These are phyloP conservation scores for Aspergillus bridgeri DNA, from an alignment of 495 filamentous ascomycete genomes.

Conservation along the genomic window DNA sequence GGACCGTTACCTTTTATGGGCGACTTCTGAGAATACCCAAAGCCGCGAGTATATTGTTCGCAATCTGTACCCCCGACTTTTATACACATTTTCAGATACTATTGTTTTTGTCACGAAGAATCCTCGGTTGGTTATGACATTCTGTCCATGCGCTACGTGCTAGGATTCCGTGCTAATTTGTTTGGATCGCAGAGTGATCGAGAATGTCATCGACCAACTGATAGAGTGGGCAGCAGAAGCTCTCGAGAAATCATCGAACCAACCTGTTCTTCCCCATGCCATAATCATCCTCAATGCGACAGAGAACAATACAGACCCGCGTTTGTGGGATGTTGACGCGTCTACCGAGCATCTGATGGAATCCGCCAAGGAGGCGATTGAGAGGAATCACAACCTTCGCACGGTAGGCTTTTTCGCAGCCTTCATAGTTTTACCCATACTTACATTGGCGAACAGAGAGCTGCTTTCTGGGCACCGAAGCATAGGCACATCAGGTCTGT, in stretches of 20 bases:
- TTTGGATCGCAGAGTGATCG: conserved; percentile 2
- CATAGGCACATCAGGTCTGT: neutral
- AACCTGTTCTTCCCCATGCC: conserved; percentile 1
- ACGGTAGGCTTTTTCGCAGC: no score
- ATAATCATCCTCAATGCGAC: neutral
- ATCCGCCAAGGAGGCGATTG: neutral
- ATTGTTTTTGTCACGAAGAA: conserved; percentile 55
- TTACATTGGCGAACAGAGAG: neutral
- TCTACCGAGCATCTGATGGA: conserved; percentile 8
- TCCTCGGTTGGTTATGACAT: no score
- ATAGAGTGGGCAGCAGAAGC: neutral
- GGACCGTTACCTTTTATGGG: conserved; percentile 10
- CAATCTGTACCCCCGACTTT: conserved; percentile 27
- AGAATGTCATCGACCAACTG: conserved; percentile 5
- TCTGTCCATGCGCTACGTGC: no score
- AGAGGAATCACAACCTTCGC: conserved; percentile 3
- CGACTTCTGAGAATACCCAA: conserved; percentile 5
- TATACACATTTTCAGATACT: conserved; percentile 53
- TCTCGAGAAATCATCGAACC: conserved; percentile 1
- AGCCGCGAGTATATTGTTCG: conserved; percentile 24
- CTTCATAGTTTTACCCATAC: no score
- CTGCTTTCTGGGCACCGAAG: neutral
- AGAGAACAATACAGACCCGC: neutral
- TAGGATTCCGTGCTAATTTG: no score
- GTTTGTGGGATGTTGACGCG: neutral